Evolutionary conservation across 1,284 basidiomycete genomes (phyloP), one percentile per base, ranked within the genome.

Genomic region (Malassezia furfur): DNA sequence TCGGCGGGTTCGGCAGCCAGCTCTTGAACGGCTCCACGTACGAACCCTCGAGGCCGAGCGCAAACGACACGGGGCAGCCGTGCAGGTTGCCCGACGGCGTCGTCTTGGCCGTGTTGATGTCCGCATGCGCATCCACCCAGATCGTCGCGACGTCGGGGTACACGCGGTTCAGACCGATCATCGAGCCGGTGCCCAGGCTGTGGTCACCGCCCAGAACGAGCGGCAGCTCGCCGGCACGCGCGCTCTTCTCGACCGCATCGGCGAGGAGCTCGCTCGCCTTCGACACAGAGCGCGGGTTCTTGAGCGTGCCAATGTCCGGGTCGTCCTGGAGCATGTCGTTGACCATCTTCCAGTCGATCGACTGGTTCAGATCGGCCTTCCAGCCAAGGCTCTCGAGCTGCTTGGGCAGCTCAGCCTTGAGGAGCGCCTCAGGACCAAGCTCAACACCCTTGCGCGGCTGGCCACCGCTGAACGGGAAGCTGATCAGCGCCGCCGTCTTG

Each of bases 201-300:
- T 96, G 91, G 75, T 96, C 91, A 11, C 94, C 94, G 15, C 93
- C 94, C n/a, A 98, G 79, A 1, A 91, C 96, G 14, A 98, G 78
- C 3, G 91, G 86, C 37, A 98, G 78, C 70, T 84, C 81, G 9
- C 91, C 90, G 51, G 82, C 81, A 76, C 81, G 81, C 34, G 83
- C 84, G 75, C 91, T 86, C 12, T 75, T 80, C 17, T 83, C 83
- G 19, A 98, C 87, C 31, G 78, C 83, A 36, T 81, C 77, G n/a
- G 87, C 83, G 30, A 98, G 84, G 44, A 84, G 81, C 76, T 88
- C 76, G 64, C 83, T 85, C 48, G 96, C 91, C n/a, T 81, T 80
- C 19, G 69, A 63, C 30, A 70, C 70, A 25, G 61, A 62, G 15
- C 64, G 57, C 4, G 68, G 70, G 36, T 67, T 61, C 60, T 68